Conservation (phyloP, 2,329 filamentous ascomycete species). For the Beauveria caledonica region DNA sequence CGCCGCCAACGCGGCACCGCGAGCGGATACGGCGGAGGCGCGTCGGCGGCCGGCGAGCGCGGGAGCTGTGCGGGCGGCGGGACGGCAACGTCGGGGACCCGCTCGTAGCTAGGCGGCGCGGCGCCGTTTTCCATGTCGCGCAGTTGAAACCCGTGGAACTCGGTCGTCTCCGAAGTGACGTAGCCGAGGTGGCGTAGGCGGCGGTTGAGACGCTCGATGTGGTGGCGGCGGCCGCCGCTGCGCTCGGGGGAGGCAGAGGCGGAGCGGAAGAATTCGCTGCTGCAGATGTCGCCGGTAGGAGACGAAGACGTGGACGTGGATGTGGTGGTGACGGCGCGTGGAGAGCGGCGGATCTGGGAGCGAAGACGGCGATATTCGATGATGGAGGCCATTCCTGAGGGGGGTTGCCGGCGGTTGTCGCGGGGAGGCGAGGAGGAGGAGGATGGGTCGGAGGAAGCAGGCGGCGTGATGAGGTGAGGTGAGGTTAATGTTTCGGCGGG, state of each 20-base stretch:
- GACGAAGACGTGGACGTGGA: neutral
- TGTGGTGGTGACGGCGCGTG: too few species aligned
- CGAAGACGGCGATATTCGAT: neutral
- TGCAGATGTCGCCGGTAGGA: neutral
- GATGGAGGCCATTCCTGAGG: neutral
- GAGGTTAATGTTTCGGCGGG: neutral
- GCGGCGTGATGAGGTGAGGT: neutral
- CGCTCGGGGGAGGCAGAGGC: neutral
- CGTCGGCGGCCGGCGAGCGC: neutral
- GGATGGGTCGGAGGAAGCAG: neutral
- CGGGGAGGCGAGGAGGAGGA: neutral
- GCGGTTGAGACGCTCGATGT: constrained; percentile 1
- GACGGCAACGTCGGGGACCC: neutral
- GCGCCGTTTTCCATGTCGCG: neutral
- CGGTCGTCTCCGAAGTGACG: neutral
- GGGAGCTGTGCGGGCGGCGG: constrained; percentile 2
- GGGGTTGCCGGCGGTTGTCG: neutral
- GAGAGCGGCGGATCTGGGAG: neutral
- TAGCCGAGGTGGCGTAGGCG: constrained; percentile 4
- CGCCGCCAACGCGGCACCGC: too few species aligned
- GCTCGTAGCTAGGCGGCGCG: neutral
- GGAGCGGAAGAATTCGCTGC: neutral
- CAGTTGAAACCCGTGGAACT: neutral
- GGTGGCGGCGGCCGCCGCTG: neutral
- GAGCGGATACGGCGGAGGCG: constrained; percentile 1